These are phyloP conservation scores for Penicillium diatomitis DNA, from an alignment of 495 filamentous ascomycete species.

Conservation along the genomic window DNA sequence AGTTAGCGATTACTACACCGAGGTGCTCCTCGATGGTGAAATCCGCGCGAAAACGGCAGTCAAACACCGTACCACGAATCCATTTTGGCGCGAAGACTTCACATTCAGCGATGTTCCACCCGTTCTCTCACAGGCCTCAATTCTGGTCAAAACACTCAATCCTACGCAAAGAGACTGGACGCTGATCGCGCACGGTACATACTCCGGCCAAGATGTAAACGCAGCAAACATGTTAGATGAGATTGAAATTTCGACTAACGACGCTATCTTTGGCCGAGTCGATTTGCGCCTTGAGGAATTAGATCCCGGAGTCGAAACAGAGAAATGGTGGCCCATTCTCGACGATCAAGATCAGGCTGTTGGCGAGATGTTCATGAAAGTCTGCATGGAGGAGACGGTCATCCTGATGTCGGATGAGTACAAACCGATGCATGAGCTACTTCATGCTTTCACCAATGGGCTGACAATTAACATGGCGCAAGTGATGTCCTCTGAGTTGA, in stretches of 20 bases:
- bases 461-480: conserved; percentile 79
- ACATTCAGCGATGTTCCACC: conserved; percentile 78
- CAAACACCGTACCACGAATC: conserved; percentile 70
- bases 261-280: conserved; percentile 61
- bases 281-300: conserved; percentile 81
- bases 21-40: conserved; percentile 87
- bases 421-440: conserved; percentile 67
- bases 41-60: conserved; percentile 77
- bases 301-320: conserved; percentile 65
- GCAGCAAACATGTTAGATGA: conserved; percentile 38
- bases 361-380: conserved; percentile 80
- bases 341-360: conserved; percentile 64
- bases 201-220: conserved; percentile 36
- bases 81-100: conserved; percentile 93
- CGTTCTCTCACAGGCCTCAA: conserved; percentile 65
- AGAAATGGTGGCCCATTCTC: conserved; percentile 83
- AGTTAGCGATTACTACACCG: conserved; percentile 62
- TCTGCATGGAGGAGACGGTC: conserved; percentile 76
- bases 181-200: conserved; percentile 38
- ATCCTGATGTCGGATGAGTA: conserved; percentile 85
- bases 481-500: conserved; percentile 66
- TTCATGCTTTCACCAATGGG: conserved; percentile 76
- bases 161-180: conserved; percentile 46
- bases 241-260: conserved; percentile 44
- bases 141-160: conserved; percentile 65